Evolutionary conservation across 2,329 filamentous ascomycete genomes (phyloP).

Genomic region (Colletotrichum somersetense): DNA sequence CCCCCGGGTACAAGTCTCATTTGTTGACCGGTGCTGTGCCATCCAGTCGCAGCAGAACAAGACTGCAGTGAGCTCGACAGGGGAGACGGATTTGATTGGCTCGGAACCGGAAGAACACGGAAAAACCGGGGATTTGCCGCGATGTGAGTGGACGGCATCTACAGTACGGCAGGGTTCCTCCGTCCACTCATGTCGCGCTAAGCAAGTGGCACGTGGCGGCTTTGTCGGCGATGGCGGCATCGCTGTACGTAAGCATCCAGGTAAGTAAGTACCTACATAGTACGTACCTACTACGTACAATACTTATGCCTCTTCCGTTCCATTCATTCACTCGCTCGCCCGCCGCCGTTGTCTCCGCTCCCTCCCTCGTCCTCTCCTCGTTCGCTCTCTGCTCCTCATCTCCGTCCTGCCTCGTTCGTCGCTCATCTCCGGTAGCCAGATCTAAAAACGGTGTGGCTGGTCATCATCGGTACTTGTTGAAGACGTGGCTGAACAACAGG

Average conservation of each 20-base stretch:
- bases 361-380: background rate
- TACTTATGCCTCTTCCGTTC: background rate
- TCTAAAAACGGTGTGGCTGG: background rate
- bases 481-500: background rate
- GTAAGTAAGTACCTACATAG: too few species aligned
- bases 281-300: background rate
- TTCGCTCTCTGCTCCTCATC: constrained; percentile 12
- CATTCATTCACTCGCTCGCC: background rate
- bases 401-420: background rate
- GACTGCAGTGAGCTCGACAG: constrained; percentile 14
- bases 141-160: constrained; percentile 29
- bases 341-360: background rate
- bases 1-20: background rate
- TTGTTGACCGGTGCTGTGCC: constrained; percentile 13
- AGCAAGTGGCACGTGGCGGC: constrained; percentile 4
- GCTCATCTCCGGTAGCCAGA: background rate
- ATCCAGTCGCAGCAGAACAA: constrained; percentile 18
- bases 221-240: constrained; percentile 11
- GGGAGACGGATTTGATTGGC: constrained; percentile 13
- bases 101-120: background rate
- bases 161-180: constrained; percentile 9
- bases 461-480: background rate
- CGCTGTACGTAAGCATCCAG: background rate
- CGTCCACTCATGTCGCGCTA: constrained; percentile 30
- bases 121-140: constrained; percentile 24